Conservation (phyloP, 2,329 filamentous ascomycete species). For the Emmonsiellopsis sp. region DNA sequence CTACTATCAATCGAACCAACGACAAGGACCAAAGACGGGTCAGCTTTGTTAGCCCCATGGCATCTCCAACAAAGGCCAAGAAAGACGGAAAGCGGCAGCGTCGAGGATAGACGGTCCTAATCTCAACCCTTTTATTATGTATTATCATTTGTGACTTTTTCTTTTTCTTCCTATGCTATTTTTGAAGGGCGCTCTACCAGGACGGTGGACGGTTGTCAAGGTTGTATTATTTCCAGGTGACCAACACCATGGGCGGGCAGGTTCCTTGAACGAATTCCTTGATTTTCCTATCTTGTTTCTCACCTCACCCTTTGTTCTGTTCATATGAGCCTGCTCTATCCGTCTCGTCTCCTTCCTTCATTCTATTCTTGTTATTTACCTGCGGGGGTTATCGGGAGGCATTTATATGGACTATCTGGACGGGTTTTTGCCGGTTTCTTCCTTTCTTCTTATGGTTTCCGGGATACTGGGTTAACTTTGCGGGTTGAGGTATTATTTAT, state of each 20-base stretch:
- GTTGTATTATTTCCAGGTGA: too few species aligned
- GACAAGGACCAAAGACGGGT: conserved; percentile 27
- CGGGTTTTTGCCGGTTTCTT: neutral
- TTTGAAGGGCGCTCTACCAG: neutral
- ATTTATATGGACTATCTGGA: neutral
- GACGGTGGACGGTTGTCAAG: too few species aligned
- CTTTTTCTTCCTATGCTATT: neutral
- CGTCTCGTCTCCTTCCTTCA: too few species aligned
- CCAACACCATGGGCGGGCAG: too few species aligned
- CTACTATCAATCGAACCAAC: conserved; percentile 10
- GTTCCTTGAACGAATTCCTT: too few species aligned
- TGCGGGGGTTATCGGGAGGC: neutral
- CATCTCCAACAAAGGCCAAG: conserved; percentile 21
- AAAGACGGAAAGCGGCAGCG: conserved; percentile 17
- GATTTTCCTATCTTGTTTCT: too few species aligned
- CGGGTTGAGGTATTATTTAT: too few species aligned
- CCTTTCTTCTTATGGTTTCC: neutral
- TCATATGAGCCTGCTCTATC: too few species aligned
- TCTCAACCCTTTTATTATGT: neutral
- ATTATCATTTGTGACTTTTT: neutral
- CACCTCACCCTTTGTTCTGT: too few species aligned
- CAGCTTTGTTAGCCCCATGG: conserved; percentile 26
- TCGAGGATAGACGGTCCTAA: neutral
- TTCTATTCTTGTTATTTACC: too few species aligned
- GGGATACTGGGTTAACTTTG: neutral